Evolutionary conservation across 2,329 filamentous ascomycete genomes (phyloP).

Genomic region (Tolypocladium ophioglossoides): DNA sequence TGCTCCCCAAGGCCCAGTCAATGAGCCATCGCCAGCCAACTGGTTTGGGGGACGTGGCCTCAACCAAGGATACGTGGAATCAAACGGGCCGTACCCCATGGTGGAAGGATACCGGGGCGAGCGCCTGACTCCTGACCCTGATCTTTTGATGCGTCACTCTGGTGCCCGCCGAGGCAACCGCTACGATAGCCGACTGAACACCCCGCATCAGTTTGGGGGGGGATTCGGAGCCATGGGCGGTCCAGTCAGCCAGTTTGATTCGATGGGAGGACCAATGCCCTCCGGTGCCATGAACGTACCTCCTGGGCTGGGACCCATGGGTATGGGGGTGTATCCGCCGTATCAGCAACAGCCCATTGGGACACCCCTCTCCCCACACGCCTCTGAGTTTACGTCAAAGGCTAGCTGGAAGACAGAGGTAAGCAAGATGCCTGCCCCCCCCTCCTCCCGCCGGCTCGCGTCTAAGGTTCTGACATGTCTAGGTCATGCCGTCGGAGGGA

Average conservation of each 20-base stretch:
- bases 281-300: conserved; percentile 20
- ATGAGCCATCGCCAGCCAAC: conserved; percentile 21
- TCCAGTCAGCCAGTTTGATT: conserved; percentile 23
- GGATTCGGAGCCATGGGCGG: conserved; percentile 20
- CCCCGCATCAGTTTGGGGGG: conserved; percentile 21
- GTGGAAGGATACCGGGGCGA: conserved; percentile 34
- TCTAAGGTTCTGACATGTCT: conserved; percentile 8
- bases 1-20: conserved; percentile 23
- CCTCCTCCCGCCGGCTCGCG: no score
- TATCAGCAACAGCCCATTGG: conserved; percentile 49
- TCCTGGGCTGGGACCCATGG: conserved; percentile 25
- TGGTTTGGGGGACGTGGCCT: conserved; percentile 36
- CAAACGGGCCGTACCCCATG: conserved; percentile 20
- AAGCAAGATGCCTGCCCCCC: conserved; percentile 10
- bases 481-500: conserved; percentile 42
- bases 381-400: conserved; percentile 59
- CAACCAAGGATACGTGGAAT: conserved; percentile 30
- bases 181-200: conserved; percentile 33
- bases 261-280: conserved; percentile 23
- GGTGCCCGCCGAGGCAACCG: conserved; percentile 34
- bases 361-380: conserved; percentile 61
- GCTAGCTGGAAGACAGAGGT: conserved; percentile 46
- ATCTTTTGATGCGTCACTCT: conserved; percentile 32
- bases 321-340: conserved; percentile 31
- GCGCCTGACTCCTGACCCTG: conserved; percentile 37